These are phyloP conservation scores for Aspergillus indologenus DNA, from an alignment of 495 filamentous ascomycete species.

Conservation along the genomic window DNA sequence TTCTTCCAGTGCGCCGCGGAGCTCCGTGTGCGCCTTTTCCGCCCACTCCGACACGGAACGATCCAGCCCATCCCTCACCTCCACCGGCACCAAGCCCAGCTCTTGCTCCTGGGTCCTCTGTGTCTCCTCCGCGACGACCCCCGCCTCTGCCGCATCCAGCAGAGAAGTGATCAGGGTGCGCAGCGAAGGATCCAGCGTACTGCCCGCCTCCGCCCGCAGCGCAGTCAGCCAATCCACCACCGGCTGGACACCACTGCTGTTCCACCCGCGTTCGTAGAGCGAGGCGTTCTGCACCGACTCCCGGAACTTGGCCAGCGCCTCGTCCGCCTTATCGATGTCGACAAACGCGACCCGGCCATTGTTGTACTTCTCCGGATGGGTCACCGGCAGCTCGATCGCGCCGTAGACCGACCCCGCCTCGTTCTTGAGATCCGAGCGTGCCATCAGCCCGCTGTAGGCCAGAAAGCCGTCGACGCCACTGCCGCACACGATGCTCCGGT, in stretches of 20 bases:
- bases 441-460: constrained; percentile 46
- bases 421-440: constrained; percentile 32
- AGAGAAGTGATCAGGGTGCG: constrained; percentile 64
- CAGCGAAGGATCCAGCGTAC: constrained; percentile 56
- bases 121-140: constrained; percentile 50
- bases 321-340: constrained; percentile 51
- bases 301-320: constrained; percentile 63
- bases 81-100: constrained; percentile 35
- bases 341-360: constrained; percentile 43
- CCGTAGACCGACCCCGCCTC: constrained; percentile 49
- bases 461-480: constrained; percentile 58
- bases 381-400: constrained; percentile 50
- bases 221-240: constrained; percentile 67
- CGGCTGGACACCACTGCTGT: constrained; percentile 60
- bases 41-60: constrained; percentile 66
- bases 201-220: constrained; percentile 35
- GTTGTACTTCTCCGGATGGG: constrained; percentile 27
- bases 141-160: constrained; percentile 53
- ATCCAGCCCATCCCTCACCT: constrained; percentile 50
- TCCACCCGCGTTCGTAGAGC: constrained; percentile 71
- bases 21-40: constrained; percentile 74
- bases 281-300: constrained; percentile 64
- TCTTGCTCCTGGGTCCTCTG: constrained; percentile 34
- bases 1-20: constrained; percentile 69
- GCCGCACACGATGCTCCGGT: constrained; percentile 73